These are phyloP conservation scores for Euphorbia celastroides DNA, from an alignment of 441 rosid species.

Conservation along the genomic window DNA sequence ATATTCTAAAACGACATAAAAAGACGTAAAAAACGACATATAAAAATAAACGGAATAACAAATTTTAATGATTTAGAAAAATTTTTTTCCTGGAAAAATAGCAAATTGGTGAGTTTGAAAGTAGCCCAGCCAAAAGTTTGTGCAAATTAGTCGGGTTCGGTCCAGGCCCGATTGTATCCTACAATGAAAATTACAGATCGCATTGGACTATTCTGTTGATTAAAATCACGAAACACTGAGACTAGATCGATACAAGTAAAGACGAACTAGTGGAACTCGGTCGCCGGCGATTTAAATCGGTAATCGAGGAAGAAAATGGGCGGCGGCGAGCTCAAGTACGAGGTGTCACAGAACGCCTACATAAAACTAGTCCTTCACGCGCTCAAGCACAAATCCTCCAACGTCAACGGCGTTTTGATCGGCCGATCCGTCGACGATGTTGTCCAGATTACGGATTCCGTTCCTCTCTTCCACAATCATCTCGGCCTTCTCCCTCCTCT, in stretches of 20 bases:
- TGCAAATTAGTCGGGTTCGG: too few relatives aligned
- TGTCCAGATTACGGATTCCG: slow-evolving; percentile 75
- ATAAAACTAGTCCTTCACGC: slow-evolving; percentile 83
- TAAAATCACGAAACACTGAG: neutral
- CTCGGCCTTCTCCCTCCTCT: slow-evolving; percentile 85
- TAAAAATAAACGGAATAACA: too few relatives aligned
- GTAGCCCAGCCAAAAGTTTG: too few relatives aligned
- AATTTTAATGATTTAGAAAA: too few relatives aligned
- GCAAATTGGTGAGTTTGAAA: too few relatives aligned
- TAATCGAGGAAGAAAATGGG: slow-evolving; percentile 2
- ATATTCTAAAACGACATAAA: too few relatives aligned
- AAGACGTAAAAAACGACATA: too few relatives aligned
- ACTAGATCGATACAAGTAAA: neutral
- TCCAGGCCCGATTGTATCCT: too few relatives aligned
- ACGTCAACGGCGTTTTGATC: slow-evolving; percentile 82
- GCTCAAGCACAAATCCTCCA: slow-evolving; percentile 62
- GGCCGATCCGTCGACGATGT: slow-evolving; percentile 47
- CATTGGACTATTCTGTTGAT: too few relatives aligned
- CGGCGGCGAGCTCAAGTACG: slow-evolving; percentile 34
- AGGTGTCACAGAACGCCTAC: slow-evolving; percentile 81
- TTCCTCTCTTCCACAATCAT: slow-evolving; percentile 87
- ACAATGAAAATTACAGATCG: too few relatives aligned
- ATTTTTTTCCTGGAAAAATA: too few relatives aligned
- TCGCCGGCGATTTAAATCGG: slow-evolving; percentile 8
- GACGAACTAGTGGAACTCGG: neutral